phyloP scores from a whole-genome alignment of 2,329 filamentous ascomycete genomes.

The Didymella arachidicola region DNA sequence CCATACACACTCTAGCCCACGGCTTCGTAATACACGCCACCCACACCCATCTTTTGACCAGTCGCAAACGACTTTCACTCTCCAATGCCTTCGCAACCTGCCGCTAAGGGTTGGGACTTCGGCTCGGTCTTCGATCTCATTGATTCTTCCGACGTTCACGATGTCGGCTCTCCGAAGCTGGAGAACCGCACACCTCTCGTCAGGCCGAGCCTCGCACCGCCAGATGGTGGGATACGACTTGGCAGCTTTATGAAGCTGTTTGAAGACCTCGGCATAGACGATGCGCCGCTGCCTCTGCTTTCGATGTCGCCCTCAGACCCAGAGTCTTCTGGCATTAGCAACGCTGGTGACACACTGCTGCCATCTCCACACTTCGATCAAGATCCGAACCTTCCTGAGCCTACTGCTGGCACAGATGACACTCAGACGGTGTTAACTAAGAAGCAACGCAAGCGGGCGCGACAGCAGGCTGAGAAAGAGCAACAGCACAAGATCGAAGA shows the following conservation, averaged over 20 bases:
- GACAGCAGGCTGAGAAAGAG: slow-evolving; percentile 37
- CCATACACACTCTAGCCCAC: slow-evolving; percentile 26
- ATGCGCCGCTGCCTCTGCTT: slow-evolving; percentile 26
- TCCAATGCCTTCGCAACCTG: slow-evolving; percentile 46
- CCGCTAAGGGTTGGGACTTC: slow-evolving; percentile 56
- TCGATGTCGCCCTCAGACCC: slow-evolving; percentile 34
- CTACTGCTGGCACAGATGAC: slow-evolving; percentile 8
- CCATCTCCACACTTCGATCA: slow-evolving; percentile 25
- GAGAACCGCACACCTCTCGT: slow-evolving; percentile 15
- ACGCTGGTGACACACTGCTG: slow-evolving; percentile 54
- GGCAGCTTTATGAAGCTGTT: slow-evolving; percentile 60
- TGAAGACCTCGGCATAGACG: slow-evolving; percentile 51
- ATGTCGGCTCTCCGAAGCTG: slow-evolving; percentile 33
- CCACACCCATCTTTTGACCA: neutral
- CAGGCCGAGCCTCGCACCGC: slow-evolving; percentile 14
- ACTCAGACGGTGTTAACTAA: slow-evolving; percentile 27
- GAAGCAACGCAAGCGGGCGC: slow-evolving; percentile 39
- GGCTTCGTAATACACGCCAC: slow-evolving; percentile 11
- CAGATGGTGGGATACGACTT: slow-evolving; percentile 38
- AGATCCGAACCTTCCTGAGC: slow-evolving; percentile 5
- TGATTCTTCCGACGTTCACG: slow-evolving; percentile 34
- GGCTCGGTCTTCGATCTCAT: slow-evolving; percentile 56
- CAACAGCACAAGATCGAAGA: slow-evolving; percentile 22
- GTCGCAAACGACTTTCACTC: neutral
- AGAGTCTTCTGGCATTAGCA: slow-evolving; percentile 47